Percentiles rank a stretch among this genome's conserved stretches.
Evolutionary conservation across 1,139 yeast genomes (phyloP).

Genomic region (Insectozyma bohioensis): DNA sequence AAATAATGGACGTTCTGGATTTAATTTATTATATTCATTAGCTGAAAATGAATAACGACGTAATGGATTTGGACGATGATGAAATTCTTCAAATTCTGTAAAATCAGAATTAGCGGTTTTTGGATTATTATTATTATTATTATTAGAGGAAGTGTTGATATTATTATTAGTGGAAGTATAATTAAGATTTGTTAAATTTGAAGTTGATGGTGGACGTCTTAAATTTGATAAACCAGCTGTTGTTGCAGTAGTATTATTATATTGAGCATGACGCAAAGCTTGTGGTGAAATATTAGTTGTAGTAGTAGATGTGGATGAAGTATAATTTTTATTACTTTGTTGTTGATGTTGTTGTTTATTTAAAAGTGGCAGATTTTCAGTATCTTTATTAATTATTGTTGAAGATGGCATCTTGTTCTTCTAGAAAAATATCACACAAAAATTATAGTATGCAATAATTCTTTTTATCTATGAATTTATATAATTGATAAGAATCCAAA

Average conservation of each 20-base stretch:
- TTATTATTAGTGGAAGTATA: not conserved
- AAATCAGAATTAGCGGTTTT: conserved; percentile 2
- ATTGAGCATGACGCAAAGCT: conserved; percentile 8
- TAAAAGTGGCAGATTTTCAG: conserved; percentile 9
- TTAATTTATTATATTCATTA: conserved; percentile 10
- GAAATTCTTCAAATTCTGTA: conserved; percentile 11
- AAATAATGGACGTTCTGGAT: conserved; percentile 22
- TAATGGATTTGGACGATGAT: conserved; percentile 6
- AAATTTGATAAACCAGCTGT: conserved; percentile 3
- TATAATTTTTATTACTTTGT: not conserved
- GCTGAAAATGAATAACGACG: conserved; percentile 15
- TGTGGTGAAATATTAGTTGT: conserved; percentile 1
- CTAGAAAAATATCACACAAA: too few relatives aligned
- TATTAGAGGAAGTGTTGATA: not conserved
- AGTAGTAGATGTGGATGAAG: not conserved
- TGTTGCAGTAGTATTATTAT: too few relatives aligned
- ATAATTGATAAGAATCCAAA: too few relatives aligned
- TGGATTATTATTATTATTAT: not conserved
- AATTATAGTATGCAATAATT: too few relatives aligned
- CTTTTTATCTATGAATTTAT: too few relatives aligned
- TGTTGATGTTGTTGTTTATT: not conserved
- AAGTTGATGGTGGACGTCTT: conserved; percentile 2
- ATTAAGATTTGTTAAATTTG: not conserved
- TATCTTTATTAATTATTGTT: too few relatives aligned
- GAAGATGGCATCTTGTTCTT: too few relatives aligned